These are phyloP conservation scores for Rhodomyrtus tomentosa DNA, from an alignment of 345 rosid genomes.

Conservation along the genomic window DNA sequence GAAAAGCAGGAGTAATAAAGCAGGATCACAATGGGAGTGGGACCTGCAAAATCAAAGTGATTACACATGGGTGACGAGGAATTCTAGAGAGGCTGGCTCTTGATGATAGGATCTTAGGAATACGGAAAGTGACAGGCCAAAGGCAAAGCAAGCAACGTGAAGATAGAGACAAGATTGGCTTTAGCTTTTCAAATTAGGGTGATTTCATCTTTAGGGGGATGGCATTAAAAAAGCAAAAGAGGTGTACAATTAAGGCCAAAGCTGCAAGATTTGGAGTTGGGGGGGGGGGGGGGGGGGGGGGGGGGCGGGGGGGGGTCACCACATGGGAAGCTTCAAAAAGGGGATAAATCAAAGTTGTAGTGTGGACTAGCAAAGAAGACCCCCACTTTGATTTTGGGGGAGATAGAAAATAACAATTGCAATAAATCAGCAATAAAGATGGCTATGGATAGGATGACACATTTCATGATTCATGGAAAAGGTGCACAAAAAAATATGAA, in stretches of 20 bases:
- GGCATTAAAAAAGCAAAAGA: neutral
- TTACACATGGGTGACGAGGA: slow-evolving; percentile 31
- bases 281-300: no score
- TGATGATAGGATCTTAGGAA: slow-evolving; percentile 1
- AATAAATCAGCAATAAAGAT: neutral
- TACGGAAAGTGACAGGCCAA: slow-evolving; percentile 24
- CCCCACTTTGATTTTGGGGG: neutral
- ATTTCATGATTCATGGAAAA: neutral
- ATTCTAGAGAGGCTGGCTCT: slow-evolving; percentile 5
- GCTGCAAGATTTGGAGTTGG: neutral
- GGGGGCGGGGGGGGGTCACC: neutral
- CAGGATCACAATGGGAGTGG: neutral
- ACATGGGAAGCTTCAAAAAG: neutral
- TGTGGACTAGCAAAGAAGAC: neutral
- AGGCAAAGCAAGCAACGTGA: slow-evolving; percentile 41
- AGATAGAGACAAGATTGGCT: slow-evolving; percentile 31
- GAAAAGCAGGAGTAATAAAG: neutral
- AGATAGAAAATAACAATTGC: neutral
- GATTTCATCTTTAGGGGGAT: neutral
- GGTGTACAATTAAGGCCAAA: neutral
- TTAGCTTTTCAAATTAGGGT: slow-evolving; percentile 16
- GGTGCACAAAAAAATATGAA: neutral
- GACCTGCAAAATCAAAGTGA: slow-evolving; percentile 32
- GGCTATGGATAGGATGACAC: neutral
- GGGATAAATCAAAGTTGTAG: neutral